These are phyloP conservation scores for Hirsutella rhossiliensis DNA, from an alignment of 2,329 filamentous ascomycete species.

Conservation along the genomic window DNA sequence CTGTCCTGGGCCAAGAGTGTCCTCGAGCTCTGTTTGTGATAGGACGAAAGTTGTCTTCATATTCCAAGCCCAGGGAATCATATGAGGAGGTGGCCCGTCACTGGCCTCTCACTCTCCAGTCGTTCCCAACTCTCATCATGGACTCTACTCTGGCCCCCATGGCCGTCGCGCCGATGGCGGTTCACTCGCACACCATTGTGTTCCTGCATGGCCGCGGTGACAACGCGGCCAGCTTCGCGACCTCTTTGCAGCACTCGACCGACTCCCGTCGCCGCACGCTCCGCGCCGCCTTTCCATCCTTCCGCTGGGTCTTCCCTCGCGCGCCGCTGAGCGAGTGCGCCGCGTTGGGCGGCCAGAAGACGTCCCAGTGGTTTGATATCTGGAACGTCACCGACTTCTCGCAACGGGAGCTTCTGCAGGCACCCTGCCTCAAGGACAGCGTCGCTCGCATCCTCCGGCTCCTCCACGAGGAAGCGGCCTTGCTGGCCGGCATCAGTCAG, in stretches of 20 bases:
- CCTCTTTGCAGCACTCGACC: conserved; percentile 15
- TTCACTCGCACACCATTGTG: conserved; percentile 29
- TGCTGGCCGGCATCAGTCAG: conserved; percentile 31
- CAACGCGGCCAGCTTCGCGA: conserved; percentile 19
- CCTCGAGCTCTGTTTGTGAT: no score
- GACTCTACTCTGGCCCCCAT: not conserved
- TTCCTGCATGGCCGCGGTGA: conserved; percentile 35
- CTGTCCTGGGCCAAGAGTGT: no score
- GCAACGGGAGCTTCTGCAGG: conserved; percentile 30
- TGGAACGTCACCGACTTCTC: conserved; percentile 27
- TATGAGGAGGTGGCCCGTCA: no score
- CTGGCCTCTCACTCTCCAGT: no score
- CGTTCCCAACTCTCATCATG: not conserved
- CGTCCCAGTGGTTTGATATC: conserved; percentile 40
- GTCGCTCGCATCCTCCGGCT: conserved; percentile 19
- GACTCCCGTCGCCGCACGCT: conserved; percentile 22
- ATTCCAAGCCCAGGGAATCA: no score
- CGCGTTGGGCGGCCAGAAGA: conserved; percentile 6
- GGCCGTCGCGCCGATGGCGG: conserved; percentile 6
- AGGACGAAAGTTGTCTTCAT: no score
- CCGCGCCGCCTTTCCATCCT: conserved; percentile 26
- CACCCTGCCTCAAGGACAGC: conserved; percentile 25
- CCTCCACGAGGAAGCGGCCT: conserved; percentile 20
- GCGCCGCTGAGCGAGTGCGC: conserved; percentile 20
- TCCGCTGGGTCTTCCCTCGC: conserved; percentile 38